Base-by-base conservation (phyloP, 2,329 filamentous ascomycete genomes). In the Pseudocercospora eumusae region DNA sequence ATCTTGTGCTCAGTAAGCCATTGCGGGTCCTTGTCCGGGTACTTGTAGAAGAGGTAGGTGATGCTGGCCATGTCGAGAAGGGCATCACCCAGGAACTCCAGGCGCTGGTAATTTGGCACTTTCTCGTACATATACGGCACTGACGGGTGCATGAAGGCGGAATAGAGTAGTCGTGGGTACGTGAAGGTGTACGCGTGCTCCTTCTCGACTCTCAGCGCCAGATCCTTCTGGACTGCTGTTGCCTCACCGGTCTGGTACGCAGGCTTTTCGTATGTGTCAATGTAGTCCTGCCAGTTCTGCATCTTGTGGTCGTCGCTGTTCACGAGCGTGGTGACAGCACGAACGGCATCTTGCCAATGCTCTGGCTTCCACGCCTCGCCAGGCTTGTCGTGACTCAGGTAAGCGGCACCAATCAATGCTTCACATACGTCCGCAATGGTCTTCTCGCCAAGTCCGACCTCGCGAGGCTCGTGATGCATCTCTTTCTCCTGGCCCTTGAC, bases 1-100 rank as follows among this genome's bases (percentile, higher is more conserved):
- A 96, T 97, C 78, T 98, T 98, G 82, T 98, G 93, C 76, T 98
- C 95, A 0, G 95, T 98, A 62, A 99, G 82, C 93, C 93, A 98
- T 74, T 98, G 93, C 0, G 95, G 93, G 71, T 96, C 92, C 61
- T 89, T 90, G 56, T 85, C 80, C 0, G 92, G 92, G 69, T 90
- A 92, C 3, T 81, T 82, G 68, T 87, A 83, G 77, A 92, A 98
- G 3, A 99, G 82, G 69, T 91, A 87, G 69, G 93, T 89, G 59
- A 98, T 88, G 70, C 89, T 91, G 10, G 83, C 89, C 86, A 93
- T 90, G 73, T 97, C 93, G 1, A 96, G 86, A 1, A 98, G 81
- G 0, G 93, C 86, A 73, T 98, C 95, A 0, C 93, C 93, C 0
- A 98, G 79, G 68, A 98, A 98, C 70, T 98, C 93, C 0, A 98